These are phyloP conservation scores for Neoarthrinium moseri DNA, from an alignment of 2,329 filamentous ascomycete species.

Conservation along the genomic window DNA sequence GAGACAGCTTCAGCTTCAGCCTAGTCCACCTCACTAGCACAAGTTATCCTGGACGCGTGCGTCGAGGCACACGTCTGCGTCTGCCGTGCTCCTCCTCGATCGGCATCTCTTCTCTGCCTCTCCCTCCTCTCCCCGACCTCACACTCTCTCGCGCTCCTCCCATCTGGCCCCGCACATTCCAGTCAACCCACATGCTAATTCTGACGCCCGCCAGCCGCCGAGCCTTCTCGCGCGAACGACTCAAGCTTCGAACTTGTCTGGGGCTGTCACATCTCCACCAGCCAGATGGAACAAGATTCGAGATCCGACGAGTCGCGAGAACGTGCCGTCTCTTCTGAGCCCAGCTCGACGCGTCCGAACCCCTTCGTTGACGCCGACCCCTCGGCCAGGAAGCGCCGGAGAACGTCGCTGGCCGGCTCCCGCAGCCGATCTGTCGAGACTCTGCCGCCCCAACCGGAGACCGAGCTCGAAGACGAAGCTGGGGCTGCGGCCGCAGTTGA, in stretches of 20 bases:
- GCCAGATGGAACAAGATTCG: slow-evolving; percentile 55
- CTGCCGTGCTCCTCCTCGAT: not conserved
- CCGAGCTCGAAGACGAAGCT: slow-evolving; percentile 20
- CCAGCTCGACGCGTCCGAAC: slow-evolving; percentile 61
- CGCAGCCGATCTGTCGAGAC: slow-evolving; percentile 52
- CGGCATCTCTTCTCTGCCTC: not conserved
- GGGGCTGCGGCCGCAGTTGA: slow-evolving; percentile 21
- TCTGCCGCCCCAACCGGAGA: slow-evolving; percentile 23
- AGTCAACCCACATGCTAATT: slow-evolving; percentile 56
- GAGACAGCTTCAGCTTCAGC: slow-evolving; percentile 2
- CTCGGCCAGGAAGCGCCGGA: slow-evolving; percentile 59
- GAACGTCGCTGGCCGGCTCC: slow-evolving; percentile 57
- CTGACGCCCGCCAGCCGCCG: slow-evolving; percentile 43
- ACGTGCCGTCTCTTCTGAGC: slow-evolving; percentile 61
- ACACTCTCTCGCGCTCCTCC: not conserved
- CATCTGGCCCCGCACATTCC: slow-evolving; percentile 9
- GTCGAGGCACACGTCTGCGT: not conserved
- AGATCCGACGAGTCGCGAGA: slow-evolving; percentile 51
- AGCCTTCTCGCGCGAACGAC: slow-evolving; percentile 52
- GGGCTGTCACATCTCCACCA: slow-evolving; percentile 38
- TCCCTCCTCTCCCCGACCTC: not conserved
- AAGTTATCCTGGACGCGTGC: not conserved
- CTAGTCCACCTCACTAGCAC: slow-evolving; percentile 1
- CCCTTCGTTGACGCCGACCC: slow-evolving; percentile 60
- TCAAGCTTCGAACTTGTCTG: slow-evolving; percentile 42